Evolutionary conservation across 768 basidiomycete genomes (phyloP).

Genomic region (Xerocomellus dryophilus): DNA sequence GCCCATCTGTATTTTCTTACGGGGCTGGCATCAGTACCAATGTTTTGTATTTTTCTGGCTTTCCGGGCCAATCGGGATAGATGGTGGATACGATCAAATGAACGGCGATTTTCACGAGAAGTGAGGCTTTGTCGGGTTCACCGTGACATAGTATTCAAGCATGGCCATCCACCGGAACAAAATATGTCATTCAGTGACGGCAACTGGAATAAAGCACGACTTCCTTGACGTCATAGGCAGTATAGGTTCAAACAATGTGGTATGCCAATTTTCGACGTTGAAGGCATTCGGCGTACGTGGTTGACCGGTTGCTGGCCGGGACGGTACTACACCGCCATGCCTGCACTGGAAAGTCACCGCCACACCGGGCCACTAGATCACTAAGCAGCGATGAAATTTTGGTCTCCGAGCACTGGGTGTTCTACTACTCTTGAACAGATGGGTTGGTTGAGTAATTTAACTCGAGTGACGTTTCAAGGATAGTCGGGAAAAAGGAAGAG

Average conservation of each 20-base stretch:
- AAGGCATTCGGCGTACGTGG: not conserved
- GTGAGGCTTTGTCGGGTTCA: not conserved
- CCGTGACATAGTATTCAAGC: not conserved
- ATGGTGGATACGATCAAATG: not conserved
- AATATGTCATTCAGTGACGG: no score
- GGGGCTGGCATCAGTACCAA: not conserved
- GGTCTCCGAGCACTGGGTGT: not conserved
- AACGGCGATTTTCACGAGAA: not conserved
- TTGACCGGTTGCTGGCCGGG: not conserved
- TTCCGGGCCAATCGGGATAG: not conserved
- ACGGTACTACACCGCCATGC: slow-evolving; percentile 6
- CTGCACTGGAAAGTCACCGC: slow-evolving; percentile 11
- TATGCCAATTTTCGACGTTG: not conserved
- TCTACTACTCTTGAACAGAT: not conserved
- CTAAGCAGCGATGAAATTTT: not conserved
- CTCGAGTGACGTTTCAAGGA: slow-evolving; percentile 13
- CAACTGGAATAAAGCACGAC: not conserved
- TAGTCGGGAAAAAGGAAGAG: not conserved
- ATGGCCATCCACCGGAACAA: not conserved
- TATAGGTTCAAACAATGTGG: not conserved
- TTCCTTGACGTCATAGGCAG: not conserved
- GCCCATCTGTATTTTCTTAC: not conserved
- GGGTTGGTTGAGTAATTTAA: not conserved
- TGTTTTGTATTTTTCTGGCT: not conserved
- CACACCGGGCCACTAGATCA: not conserved